Evolutionary conservation across 345 rosid species (phyloP), one percentile per base, ranked within the genome.

Genomic region (Eutrema heterophyllum): DNA sequence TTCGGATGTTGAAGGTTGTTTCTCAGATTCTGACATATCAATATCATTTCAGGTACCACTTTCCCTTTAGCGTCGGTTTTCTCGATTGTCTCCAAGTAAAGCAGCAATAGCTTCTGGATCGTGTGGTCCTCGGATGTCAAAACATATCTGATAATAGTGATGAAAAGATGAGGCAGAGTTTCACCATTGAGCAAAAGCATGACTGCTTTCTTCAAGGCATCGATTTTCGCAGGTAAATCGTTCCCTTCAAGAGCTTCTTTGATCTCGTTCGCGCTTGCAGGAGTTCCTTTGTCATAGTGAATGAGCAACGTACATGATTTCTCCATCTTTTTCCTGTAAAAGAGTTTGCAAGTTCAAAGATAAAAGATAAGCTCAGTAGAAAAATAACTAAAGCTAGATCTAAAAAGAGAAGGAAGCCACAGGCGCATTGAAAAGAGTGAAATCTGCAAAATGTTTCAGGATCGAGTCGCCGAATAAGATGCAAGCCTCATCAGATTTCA

Each of bases 1-100:
- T 94, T 94, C 1, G 97, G 95, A 72, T 89, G 96, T 83, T 94
- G 97, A 78, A 94, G 98, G 81, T 94, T 89, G 86, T 94, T 94
- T 81, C 91, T 81, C 73, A 94, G 80, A 70, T 89, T 89, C 79
- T 94, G 97, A 84, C 97, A 94, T 46, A 94, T 89, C 78, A 94
- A 78, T 59, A 94, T 94, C 98, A 94, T 94, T 81, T 94, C 97
- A 33, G 98, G 97, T 24, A 94, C 71, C 68, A 89, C 89, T 73
- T 80, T 84, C 9, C 98, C 97, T 64, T 77, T 85, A 35, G 89
- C 15, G 84, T 91, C 97, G 15, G 87, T 87, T 82, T 89, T 91
- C 70, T 89, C 98, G 9, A 91, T 94, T 58, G 88, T 87, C 86
- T 94, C 98, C 70, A 94, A 83, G 78, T 91, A 94, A 18, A 91